phyloP scores from a whole-genome alignment of 805 yeast species.

The Candida verbasci region DNA sequence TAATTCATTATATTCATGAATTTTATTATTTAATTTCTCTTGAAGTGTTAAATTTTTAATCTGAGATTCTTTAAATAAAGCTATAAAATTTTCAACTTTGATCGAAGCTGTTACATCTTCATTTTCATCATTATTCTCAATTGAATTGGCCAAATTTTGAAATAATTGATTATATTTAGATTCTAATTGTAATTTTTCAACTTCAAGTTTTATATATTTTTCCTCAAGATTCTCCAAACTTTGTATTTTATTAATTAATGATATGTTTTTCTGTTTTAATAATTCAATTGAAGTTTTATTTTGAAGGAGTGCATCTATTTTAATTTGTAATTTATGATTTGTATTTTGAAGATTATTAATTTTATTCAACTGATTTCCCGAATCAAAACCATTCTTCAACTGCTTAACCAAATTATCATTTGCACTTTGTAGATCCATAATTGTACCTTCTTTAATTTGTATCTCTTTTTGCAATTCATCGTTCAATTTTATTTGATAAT shows the following conservation, averaged over 20 bases:
- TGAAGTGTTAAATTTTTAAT: conserved; percentile 29
- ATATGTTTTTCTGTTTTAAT: conserved; percentile 50
- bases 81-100: conserved; percentile 33
- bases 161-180: conserved; percentile 45
- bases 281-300: conserved; percentile 47
- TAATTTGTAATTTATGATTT: conserved; percentile 49
- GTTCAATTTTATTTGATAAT: conserved; percentile 25
- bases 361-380: conserved; percentile 17
- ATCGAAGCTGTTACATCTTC: conserved; percentile 12
- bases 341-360: conserved; percentile 42
- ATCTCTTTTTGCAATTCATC: conserved; percentile 37
- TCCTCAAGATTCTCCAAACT: conserved; percentile 40
- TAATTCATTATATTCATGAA: conserved; percentile 15
- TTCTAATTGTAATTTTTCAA: conserved; percentile 46
- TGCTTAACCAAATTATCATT: conserved; percentile 26
- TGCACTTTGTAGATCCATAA: conserved; percentile 13
- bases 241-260: conserved; percentile 36
- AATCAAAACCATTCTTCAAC: conserved; percentile 9
- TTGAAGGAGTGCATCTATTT: conserved; percentile 47
- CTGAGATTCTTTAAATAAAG: conserved; percentile 31
- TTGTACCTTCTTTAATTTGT: conserved; percentile 20
- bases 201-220: conserved; percentile 43
- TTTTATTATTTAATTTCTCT: conserved; percentile 29
- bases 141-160: conserved; percentile 34
- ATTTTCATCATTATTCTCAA: conserved; percentile 11